Evolutionary conservation across 306 rosid genomes (phyloP).

Genomic region (Castanea mollissima): DNA sequence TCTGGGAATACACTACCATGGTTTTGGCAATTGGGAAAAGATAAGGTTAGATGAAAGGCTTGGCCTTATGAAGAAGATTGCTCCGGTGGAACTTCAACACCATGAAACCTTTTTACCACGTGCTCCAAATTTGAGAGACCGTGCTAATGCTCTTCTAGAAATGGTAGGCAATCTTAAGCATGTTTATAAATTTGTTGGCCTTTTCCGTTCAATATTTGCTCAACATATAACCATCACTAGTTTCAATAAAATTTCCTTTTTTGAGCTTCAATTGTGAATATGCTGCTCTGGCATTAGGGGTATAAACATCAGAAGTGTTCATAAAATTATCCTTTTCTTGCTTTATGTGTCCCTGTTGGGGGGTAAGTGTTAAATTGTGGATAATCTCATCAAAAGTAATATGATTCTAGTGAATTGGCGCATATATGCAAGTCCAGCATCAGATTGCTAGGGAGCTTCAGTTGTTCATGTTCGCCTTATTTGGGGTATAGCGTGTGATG

Average conservation of each 20-base stretch:
- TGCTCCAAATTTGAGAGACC: conserved; percentile 98
- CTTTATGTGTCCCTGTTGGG: neutral
- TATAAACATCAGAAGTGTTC: neutral
- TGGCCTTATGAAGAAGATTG: conserved; percentile 90
- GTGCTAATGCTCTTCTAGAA: conserved; percentile 95
- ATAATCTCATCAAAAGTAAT: too few species aligned
- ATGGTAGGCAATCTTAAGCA: conserved; percentile 53
- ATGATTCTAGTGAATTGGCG: too few species aligned
- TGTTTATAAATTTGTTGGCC: neutral
- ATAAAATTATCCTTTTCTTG: neutral
- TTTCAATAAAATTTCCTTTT: neutral
- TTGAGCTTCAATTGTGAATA: neutral
- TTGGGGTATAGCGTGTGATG: too few species aligned
- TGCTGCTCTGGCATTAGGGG: neutral
- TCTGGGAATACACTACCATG: conserved; percentile 88
- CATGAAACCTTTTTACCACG: conserved; percentile 99
- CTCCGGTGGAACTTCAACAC: conserved; percentile 97
- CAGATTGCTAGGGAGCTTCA: too few species aligned
- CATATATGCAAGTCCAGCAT: too few species aligned
- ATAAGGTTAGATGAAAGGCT: conserved; percentile 92
- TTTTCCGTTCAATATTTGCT: neutral
- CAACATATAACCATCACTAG: neutral
- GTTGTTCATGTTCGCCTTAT: too few species aligned
- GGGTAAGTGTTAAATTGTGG: too few species aligned
- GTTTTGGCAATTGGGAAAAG: conserved; percentile 97